These are phyloP conservation scores for Rehmannia glutinosa DNA, from an alignment of 257 asterid genomes.

Conservation along the genomic window DNA sequence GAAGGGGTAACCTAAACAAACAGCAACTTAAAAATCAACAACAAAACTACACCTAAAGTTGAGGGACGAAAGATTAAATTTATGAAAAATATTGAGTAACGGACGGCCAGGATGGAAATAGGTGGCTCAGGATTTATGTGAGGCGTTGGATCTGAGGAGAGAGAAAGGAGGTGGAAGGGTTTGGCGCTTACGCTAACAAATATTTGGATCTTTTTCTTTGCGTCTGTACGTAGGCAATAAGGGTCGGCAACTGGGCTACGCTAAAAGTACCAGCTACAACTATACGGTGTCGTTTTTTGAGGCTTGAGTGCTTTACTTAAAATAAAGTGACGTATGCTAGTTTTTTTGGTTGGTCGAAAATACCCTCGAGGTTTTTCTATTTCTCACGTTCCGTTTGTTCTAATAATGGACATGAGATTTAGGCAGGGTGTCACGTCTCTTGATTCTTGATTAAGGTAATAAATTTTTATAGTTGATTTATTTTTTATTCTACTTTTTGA, in stretches of 20 bases:
- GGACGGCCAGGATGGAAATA: constrained; percentile 30
- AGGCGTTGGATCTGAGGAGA: constrained; percentile 45
- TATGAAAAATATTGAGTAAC: constrained; percentile 16
- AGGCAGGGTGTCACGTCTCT: constrained; percentile 26
- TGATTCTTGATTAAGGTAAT: too few relatives aligned
- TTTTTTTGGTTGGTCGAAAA: too few relatives aligned
- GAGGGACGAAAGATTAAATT: constrained; percentile 35
- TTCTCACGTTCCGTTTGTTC: constrained; percentile 17
- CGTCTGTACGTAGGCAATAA: constrained; percentile 60
- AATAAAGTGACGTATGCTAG: neutral
- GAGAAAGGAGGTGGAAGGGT: constrained; percentile 24
- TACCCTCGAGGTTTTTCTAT: constrained; percentile 19
- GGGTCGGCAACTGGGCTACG: constrained; percentile 63
- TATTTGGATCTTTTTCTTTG: constrained; percentile 63
- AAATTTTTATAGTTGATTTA: too few relatives aligned
- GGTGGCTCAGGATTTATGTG: constrained; percentile 35
- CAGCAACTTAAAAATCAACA: constrained; percentile 80
- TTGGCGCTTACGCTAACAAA: constrained; percentile 73
- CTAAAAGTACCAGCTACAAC: constrained; percentile 21
- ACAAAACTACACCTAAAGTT: constrained; percentile 37
- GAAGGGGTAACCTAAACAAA: constrained; percentile 64
- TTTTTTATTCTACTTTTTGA: too few relatives aligned
- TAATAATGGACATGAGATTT: constrained; percentile 24
- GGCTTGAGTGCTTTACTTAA: neutral
- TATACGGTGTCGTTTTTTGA: constrained; percentile 39